phyloP scores from a whole-genome alignment of 345 rosid species.

The Citrus glauca region DNA sequence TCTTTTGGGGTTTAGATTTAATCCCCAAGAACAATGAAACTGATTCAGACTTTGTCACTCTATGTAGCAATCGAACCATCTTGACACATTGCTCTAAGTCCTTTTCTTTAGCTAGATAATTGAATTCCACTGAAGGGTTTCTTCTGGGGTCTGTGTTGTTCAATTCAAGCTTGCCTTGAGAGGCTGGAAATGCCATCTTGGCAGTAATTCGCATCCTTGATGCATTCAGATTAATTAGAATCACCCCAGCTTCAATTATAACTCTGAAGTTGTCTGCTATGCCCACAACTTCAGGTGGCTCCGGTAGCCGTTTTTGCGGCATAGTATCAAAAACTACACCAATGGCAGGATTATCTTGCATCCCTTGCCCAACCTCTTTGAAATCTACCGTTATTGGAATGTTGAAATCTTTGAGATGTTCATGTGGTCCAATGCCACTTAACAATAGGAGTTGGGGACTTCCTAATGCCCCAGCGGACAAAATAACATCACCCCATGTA shows the following conservation, averaged over 20 bases:
- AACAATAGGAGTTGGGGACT: constrained; percentile 70
- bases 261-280: constrained; percentile 46
- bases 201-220: constrained; percentile 52
- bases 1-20: constrained; percentile 20
- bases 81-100: constrained; percentile 51
- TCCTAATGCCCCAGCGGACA: constrained; percentile 72
- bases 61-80: constrained; percentile 52
- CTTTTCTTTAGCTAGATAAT: constrained; percentile 47
- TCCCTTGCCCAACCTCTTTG: constrained; percentile 44
- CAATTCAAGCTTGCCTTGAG: constrained; percentile 60
- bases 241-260: constrained; percentile 50
- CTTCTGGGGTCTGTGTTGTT: constrained; percentile 48
- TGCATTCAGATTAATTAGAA: constrained; percentile 41
- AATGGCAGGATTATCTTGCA: constrained; percentile 65
- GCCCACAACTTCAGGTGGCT: constrained; percentile 66
- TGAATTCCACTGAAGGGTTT: constrained; percentile 66
- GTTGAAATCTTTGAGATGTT: constrained; percentile 40
- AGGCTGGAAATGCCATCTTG: constrained; percentile 63
- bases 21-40: constrained; percentile 43
- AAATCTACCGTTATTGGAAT: constrained; percentile 39
- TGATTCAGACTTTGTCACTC: constrained; percentile 51
- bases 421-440: constrained; percentile 63
- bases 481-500: constrained; percentile 50
- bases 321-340: constrained; percentile 36
- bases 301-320: constrained; percentile 45